Evolutionary conservation across 441 rosid species (phyloP).

Genomic region (Euphorbia schlechtendalii): DNA sequence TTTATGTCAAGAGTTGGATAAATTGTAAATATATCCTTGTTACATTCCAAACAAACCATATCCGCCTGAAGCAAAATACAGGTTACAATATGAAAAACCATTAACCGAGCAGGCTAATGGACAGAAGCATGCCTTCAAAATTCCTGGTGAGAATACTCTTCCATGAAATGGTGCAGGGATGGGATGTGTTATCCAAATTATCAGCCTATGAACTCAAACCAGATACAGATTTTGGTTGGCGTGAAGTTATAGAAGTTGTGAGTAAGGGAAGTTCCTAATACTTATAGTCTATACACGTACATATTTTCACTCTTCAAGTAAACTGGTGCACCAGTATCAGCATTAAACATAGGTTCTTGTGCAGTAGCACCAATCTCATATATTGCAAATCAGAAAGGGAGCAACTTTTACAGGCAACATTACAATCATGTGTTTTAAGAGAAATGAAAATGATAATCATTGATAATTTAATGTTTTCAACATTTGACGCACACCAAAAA

Average conservation of each 20-base stretch:
- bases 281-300: background rate
- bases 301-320: background rate
- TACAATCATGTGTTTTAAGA: background rate
- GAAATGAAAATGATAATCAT: background rate
- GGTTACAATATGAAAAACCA: background rate
- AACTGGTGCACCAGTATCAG: background rate
- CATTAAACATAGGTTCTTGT: background rate
- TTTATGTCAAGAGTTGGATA: background rate
- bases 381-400: background rate
- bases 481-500: constrained; percentile 7
- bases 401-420: background rate
- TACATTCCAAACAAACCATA: too few species aligned
- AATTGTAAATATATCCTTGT: too few species aligned
- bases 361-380: background rate
- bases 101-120: background rate
- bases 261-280: background rate
- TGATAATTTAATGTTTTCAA: background rate
- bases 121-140: background rate
- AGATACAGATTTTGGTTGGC: background rate
- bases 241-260: background rate
- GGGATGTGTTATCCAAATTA: background rate
- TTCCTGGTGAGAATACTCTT: background rate
- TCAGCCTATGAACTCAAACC: background rate
- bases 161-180: background rate
- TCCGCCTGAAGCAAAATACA: background rate